phyloP scores from a whole-genome alignment of 2,329 filamentous ascomycete species.

The Ophiostoma perfectum region DNA sequence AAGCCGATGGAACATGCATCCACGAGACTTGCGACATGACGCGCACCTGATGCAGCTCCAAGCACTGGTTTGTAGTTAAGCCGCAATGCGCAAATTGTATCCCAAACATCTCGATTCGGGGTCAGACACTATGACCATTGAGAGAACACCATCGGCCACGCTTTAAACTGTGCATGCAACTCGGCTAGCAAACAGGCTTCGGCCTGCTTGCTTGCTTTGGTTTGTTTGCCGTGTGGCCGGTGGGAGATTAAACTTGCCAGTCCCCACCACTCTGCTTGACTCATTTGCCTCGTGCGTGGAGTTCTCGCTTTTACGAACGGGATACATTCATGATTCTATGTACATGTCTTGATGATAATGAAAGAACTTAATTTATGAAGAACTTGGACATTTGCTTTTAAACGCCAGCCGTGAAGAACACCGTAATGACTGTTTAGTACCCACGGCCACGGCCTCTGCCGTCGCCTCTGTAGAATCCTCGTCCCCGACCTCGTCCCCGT shows the following conservation, averaged over 20 bases:
- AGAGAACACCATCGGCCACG: constrained; percentile 31
- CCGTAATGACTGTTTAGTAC: not conserved
- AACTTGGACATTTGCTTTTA: too few relatives aligned
- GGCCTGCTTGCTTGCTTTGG: constrained; percentile 33
- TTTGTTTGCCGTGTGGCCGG: constrained; percentile 41
- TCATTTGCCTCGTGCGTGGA: constrained; percentile 35
- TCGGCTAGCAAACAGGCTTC: constrained; percentile 17
- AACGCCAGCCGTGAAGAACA: too few relatives aligned
- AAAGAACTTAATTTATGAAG: not conserved
- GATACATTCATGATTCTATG: constrained; percentile 34
- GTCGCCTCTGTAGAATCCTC: constrained; percentile 31
- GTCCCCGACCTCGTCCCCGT: constrained; percentile 23
- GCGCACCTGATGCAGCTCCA: not conserved
- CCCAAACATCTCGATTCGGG: not conserved
- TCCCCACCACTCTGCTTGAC: constrained; percentile 46
- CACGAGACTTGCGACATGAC: not conserved
- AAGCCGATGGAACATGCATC: constrained; percentile 1
- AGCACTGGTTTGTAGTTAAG: not conserved
- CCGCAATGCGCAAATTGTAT: not conserved
- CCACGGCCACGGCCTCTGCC: constrained; percentile 28
- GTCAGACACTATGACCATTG: not conserved
- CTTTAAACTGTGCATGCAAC: constrained; percentile 24
- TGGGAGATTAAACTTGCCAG: constrained; percentile 39
- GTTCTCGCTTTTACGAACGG: constrained; percentile 44
- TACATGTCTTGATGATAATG: not conserved